Base-by-base conservation (phyloP, 805 yeast species). In the Lipomyces yamanashiensis region DNA sequence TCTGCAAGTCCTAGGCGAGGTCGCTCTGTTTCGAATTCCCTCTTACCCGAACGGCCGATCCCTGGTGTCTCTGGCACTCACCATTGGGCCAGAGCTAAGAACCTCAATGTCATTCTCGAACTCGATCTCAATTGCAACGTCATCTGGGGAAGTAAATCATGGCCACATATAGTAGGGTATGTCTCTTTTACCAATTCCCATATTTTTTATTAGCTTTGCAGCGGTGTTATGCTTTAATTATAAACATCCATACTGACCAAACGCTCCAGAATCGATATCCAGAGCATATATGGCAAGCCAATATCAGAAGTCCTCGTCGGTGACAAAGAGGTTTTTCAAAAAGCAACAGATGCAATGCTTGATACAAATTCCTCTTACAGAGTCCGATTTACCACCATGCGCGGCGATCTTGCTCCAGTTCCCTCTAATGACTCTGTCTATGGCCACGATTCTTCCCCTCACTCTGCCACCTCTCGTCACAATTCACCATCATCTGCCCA, bases 121-220 rank as follows among this genome's bases (percentile, higher is more conserved):
- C 77, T 95, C 65, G 92, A 88, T 71, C 76, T 91, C 72, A 87
- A 87, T 71, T 91, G 97, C 37, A 84, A 82, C 40, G 86, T 95
- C n/a, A 82, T 83, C 59, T 90, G 88, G 74, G 74, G 92, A 33
- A 84, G 93, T 66, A 84, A 83, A 67, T 84, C 87, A 67, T 93
- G 98, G 97, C 88, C 86, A 67, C 73, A 81, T 8, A 81, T 92
- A 7, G 90, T 90, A 9, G 96, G 96, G 73, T 72, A 62, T 44
- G 72, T 17, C 15, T 33, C 34, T 7, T 15, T 6, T 15, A 28
- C 7, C 15, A 28, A 4, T 64, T 7, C n/a, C 1, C 19, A 28
- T 13, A 15, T 49, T 21, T 28, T 9, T 17, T 4, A 34, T 41
- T 17, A 33, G n/a, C 23, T 34, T 34, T n/a, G 37, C 15, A 23